Conservation (phyloP, 495 filamentous ascomycete genomes). For the Xylaria grammica region DNA sequence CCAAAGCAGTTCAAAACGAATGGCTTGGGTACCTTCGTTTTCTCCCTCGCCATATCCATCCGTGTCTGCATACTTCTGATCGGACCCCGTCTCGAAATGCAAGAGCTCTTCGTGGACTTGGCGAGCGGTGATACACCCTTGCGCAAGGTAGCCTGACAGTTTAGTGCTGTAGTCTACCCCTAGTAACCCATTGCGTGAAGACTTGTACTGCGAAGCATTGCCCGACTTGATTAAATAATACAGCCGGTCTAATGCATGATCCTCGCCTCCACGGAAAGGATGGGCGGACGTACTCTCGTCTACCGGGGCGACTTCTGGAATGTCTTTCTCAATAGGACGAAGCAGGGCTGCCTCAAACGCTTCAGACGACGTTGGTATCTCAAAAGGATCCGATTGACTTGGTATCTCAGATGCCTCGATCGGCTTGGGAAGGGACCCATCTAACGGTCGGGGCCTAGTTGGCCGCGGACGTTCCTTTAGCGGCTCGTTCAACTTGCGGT, state of each 20-base stretch:
- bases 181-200: slow-evolving; percentile 69
- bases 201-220: slow-evolving; percentile 64
- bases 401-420: slow-evolving; percentile 54
- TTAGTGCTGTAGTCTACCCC: slow-evolving; percentile 73
- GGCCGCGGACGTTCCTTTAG: slow-evolving; percentile 62
- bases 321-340: slow-evolving; percentile 51
- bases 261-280: slow-evolving; percentile 72
- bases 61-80: slow-evolving; percentile 35
- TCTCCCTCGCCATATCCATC: slow-evolving; percentile 67
- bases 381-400: slow-evolving; percentile 61
- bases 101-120: slow-evolving; percentile 67
- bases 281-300: slow-evolving; percentile 58
- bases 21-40: slow-evolving; percentile 66
- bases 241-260: slow-evolving; percentile 57
- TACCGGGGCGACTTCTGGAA: slow-evolving; percentile 49
- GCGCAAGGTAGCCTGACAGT: slow-evolving; percentile 69
- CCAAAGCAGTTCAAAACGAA: slow-evolving; percentile 76
- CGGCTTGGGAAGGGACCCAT: slow-evolving; percentile 56
- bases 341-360: slow-evolving; percentile 57
- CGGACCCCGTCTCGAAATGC: slow-evolving; percentile 66
- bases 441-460: slow-evolving; percentile 48
- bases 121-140: slow-evolving; percentile 70
- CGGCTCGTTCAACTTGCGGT: slow-evolving; percentile 69
- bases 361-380: slow-evolving; percentile 58
- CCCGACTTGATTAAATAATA: slow-evolving; percentile 62